Evolutionary conservation across 2,329 filamentous ascomycete species (phyloP).

Genomic region (Berkeleyomyces basicola): DNA sequence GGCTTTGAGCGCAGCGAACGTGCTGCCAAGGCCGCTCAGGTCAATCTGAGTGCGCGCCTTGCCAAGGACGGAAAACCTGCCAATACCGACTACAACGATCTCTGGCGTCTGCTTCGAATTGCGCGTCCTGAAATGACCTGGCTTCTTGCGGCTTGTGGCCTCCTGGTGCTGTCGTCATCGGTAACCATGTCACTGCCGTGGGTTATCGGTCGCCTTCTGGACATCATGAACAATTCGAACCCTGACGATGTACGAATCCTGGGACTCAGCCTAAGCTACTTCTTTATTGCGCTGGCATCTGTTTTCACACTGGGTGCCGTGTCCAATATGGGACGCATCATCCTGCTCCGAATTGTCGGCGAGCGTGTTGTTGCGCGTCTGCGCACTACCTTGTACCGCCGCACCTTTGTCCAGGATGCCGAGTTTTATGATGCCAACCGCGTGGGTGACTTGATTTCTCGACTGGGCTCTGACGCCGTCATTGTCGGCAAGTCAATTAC

Average conservation of each 20-base stretch:
- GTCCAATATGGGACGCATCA: conserved; percentile 86
- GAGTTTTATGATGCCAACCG: conserved; percentile 98
- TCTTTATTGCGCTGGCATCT: conserved; percentile 64
- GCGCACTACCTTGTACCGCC: conserved; percentile 74
- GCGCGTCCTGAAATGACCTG: conserved; percentile 69
- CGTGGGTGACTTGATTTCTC: conserved; percentile 88
- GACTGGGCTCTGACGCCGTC: conserved; percentile 88
- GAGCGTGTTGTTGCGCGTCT: conserved; percentile 86
- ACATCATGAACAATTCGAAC: conserved; percentile 57
- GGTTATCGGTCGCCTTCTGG: conserved; percentile 88
- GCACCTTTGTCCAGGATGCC: conserved; percentile 91
- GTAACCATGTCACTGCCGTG: conserved; percentile 96
- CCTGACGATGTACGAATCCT: conserved; percentile 56
- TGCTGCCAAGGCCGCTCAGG: conserved; percentile 68
- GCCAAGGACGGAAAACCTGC: conserved; percentile 58
- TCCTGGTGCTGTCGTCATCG: conserved; percentile 74
- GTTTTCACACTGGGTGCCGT: conserved; percentile 70
- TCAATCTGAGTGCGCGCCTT: conserved; percentile 76
- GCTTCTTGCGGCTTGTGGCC: conserved; percentile 62
- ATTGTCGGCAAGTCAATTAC: conserved; percentile 98
- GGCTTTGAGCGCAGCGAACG: conserved; percentile 57
- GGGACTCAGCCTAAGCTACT: conserved; percentile 69
- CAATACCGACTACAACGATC: conserved; percentile 46
- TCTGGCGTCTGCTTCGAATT: conserved; percentile 78
- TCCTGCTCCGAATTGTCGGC: conserved; percentile 83